phyloP scores from a whole-genome alignment of 495 filamentous ascomycete species.

The Pyronema domesticum region DNA sequence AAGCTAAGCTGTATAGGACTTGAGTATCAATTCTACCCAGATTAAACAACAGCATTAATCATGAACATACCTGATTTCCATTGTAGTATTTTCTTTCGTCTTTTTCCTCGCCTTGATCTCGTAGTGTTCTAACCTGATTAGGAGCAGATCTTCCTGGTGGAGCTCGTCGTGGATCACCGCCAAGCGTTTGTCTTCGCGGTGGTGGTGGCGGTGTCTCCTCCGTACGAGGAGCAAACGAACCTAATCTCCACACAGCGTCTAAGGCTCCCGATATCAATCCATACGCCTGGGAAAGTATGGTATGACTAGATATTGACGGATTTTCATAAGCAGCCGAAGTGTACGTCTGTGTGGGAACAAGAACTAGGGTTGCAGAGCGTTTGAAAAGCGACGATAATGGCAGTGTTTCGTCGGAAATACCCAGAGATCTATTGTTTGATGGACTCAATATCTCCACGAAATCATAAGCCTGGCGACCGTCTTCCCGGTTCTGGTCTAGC shows the following conservation, averaged over 20 bases:
- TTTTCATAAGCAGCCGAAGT: constrained; percentile 40
- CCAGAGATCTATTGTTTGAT: constrained; percentile 51
- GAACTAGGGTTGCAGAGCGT: constrained; percentile 55
- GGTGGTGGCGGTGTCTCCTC: constrained; percentile 7
- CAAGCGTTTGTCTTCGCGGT: neutral
- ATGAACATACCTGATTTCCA: constrained; percentile 45
- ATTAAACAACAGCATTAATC: neutral
- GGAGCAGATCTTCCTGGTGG: constrained; percentile 9
- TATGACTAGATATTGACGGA: constrained; percentile 9
- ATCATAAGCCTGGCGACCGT: constrained; percentile 41
- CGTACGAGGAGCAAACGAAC: constrained; percentile 7
- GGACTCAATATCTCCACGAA: constrained; percentile 77
- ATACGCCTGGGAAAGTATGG: constrained; percentile 28
- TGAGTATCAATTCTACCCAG: neutral
- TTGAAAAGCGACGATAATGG: constrained; percentile 40
- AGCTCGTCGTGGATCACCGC: neutral
- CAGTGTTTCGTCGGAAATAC: constrained; percentile 56
- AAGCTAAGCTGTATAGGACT: constrained; percentile 14
- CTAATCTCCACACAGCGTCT: constrained; percentile 34
- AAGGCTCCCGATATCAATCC: constrained; percentile 31
- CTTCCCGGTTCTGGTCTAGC: constrained; percentile 31
- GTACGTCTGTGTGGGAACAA: constrained; percentile 49
- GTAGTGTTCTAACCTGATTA: constrained; percentile 38
- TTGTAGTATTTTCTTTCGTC: constrained; percentile 45
- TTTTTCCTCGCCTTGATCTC: constrained; percentile 32